These are phyloP conservation scores for Stagonosporopsis chrysanthemi DNA, from an alignment of 2,329 filamentous ascomycete genomes.

Conservation along the genomic window DNA sequence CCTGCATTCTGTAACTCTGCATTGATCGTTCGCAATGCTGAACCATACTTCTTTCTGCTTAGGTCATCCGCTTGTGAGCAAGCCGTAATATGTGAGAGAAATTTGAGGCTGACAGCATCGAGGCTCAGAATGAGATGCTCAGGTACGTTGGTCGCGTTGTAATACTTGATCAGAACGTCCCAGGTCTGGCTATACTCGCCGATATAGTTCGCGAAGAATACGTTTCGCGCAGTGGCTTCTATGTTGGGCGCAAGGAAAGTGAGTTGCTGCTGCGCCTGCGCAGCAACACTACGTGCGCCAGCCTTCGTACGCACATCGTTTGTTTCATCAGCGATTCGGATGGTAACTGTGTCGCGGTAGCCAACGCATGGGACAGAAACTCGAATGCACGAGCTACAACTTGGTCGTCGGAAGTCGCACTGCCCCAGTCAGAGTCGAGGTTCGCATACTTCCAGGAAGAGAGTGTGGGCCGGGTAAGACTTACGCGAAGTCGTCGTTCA, in stretches of 20 bases:
- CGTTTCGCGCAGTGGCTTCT: constrained; percentile 25
- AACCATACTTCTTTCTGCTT: constrained; percentile 33
- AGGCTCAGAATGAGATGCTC: constrained; percentile 35
- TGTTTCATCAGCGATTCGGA: constrained; percentile 37
- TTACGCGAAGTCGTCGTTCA: constrained; percentile 28
- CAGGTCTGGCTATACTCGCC: constrained; percentile 35
- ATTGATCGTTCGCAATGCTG: constrained; percentile 34
- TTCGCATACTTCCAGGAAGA: background rate
- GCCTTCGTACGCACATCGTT: constrained; percentile 29
- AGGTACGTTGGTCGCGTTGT: constrained; percentile 20
- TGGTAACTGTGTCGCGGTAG: constrained; percentile 33
- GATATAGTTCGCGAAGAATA: constrained; percentile 40
- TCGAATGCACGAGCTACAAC: constrained; percentile 34
- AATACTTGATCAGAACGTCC: constrained; percentile 33
- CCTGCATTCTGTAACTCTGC: constrained; percentile 24
- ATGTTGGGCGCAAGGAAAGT: constrained; percentile 28
- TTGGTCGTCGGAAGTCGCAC: constrained; percentile 35
- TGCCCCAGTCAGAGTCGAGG: constrained; percentile 4
- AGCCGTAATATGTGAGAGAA: constrained; percentile 31
- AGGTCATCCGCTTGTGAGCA: constrained; percentile 28
- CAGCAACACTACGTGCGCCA: constrained; percentile 2
- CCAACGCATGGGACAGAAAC: constrained; percentile 28
- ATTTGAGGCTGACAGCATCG: constrained; percentile 41
- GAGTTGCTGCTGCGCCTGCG: background rate
- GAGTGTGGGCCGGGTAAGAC: background rate